Conservation (phyloP, 345 rosid genomes). For the Hevea brasiliensis region DNA sequence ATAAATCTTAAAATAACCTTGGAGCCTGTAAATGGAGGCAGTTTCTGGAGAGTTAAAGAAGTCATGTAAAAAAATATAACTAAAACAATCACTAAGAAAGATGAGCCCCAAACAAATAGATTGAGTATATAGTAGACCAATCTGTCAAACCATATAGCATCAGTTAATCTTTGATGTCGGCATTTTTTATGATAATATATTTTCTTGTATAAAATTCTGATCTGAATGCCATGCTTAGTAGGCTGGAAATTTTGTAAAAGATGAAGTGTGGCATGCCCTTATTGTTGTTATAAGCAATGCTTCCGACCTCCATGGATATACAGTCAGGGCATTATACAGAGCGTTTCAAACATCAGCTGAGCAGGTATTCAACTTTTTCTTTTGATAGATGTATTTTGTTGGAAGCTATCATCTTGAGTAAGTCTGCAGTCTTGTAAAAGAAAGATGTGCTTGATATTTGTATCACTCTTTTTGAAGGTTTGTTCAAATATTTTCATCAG, state of each 20-base stretch:
- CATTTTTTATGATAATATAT: not conserved
- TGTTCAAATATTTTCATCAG: conserved; percentile 43
- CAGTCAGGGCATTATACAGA: conserved; percentile 81
- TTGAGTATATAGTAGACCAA: not conserved
- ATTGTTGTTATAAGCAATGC: conserved; percentile 94
- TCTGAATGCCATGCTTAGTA: conserved; percentile 40
- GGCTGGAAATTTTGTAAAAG: conserved; percentile 99
- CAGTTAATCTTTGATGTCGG: not conserved
- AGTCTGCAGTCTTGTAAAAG: conserved; percentile 9
- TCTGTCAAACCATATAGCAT: not conserved
- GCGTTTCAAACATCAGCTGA: conserved; percentile 72
- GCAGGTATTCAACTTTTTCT: conserved; percentile 54
- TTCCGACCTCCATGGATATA: conserved; percentile 91
- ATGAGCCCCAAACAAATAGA: not conserved
- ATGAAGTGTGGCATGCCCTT: conserved; percentile 97
- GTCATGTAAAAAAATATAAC: not conserved
- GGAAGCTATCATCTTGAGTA: conserved; percentile 27
- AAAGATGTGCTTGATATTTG: not conserved
- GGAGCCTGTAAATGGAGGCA: too few relatives aligned
- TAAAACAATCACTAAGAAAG: conserved; percentile 6
- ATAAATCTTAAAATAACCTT: too few relatives aligned
- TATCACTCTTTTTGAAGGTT: conserved; percentile 10
- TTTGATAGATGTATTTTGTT: conserved; percentile 12
- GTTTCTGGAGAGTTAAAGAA: not conserved
- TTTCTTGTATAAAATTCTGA: conserved; percentile 13